Base-by-base conservation (phyloP, 495 filamentous ascomycete species). In the Coniosporium apollinis region DNA sequence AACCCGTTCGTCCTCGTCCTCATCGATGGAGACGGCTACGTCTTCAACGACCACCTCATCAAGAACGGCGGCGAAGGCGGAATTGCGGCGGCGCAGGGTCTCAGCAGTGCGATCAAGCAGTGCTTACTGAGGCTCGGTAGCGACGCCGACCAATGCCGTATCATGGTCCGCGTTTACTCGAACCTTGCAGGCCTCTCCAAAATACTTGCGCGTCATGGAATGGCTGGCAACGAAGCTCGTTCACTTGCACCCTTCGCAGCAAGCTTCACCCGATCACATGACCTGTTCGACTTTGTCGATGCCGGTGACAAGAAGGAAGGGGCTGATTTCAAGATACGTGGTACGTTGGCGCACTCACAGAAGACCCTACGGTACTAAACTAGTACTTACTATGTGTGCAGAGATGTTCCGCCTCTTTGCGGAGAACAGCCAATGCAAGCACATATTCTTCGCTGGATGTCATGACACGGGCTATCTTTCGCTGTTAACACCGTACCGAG, bases 381-480 rank as follows among this genome's bases (percentile, higher is more conserved):
- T 4, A 34, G 19, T 11, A 8, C 5, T 13, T 1, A 41, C 38
- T 22, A 39, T n/a, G n/a, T n/a, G n/a, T n/a, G n/a, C n/a, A 72
- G 72, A 66, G 50, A 59, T 67, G 39, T 64, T 79, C 33, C 61
- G 64, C 2, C 45, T 75, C 3, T 75, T 70, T 45, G 62, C 55
- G 4, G 61, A 74, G 18, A 70, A 71, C 36, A 55, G 62, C 31
- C 68, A 76, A 43, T 80, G 75, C 59, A 71, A 68, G 34, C 72
- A 79, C 51, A 70, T 80, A 22, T 69, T 70, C 45, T 73, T 74
- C 35, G 74, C 69, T 5, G 67, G 64, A 22, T 78, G 72, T 41
- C 71, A 78, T 36, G 71, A 80, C 39, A 58, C 57, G 10, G 65
- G 66, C 22, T 78, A 76, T 51, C 51, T 69, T 13, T 62, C 65